Evolutionary conservation across 139 green algal species (phyloP), one percentile per base, ranked within the genome.

Genomic region (Volvox africanus): DNA sequence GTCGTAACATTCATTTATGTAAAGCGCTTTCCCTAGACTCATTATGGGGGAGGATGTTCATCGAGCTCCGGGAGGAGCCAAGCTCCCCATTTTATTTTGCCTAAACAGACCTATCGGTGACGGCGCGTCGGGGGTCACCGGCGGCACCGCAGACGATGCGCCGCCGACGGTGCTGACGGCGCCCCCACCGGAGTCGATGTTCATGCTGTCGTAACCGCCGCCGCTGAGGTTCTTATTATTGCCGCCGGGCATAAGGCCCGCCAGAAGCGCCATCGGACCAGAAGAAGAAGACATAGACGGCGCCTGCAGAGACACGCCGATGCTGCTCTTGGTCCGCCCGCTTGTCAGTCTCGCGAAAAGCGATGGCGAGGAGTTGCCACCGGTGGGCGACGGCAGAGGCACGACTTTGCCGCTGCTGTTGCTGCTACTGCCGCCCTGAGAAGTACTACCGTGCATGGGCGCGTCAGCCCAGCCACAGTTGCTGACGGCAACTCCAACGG

Each of bases 131-230:
- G 50, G n/a, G 11, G 26, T 86, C 50, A 87, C 30, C 12, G 81
- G 81, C 11, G 81, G 81, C 61, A 87, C 81, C 0, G 81, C 81
- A 16, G 78, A 30, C 78, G 78, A 68, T 24, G 36, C 78, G 50
- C 61, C 30, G 32, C 81, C 28, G 78, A 24, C 78, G 37, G 17
- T 24, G 30, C 36, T 16, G 30, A 18, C 76, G 76, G 6, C 28
- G 28, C 55, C 16, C 20, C 1, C 30, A 24, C 33, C 33, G 33
- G 18, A 61, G 13, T 61, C 76, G 30, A 44, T 67, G 17, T 61
- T 67, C 30, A 55, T 86, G 50, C 26, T 44, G 55, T 71, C 80
- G 12, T 24, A 73, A 13, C 18, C 50, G 80, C 80, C 35, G 28
- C 17, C 36, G 80, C 50, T 55, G 55, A 14, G 21, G 11, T 84